These are phyloP conservation scores for Vanrija humicola DNA, from an alignment of 1,284 basidiomycete genomes.

Conservation along the genomic window DNA sequence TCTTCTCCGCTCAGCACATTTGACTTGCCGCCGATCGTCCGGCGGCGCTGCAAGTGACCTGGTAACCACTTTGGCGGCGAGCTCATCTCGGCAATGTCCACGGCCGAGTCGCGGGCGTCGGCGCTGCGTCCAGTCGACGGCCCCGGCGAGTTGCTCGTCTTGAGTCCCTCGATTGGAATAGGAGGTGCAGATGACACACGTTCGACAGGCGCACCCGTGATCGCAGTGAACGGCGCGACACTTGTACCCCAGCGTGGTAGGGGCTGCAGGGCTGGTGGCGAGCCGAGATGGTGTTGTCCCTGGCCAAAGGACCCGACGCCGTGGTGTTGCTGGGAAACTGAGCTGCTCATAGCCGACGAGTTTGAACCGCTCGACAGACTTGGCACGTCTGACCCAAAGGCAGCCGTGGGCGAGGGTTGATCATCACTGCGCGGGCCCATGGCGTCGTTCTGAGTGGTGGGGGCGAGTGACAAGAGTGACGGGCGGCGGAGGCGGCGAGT, in stretches of 20 bases:
- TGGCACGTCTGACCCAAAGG: too few species aligned
- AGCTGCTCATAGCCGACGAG: too few species aligned
- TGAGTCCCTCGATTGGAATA: slow-evolving; percentile 33
- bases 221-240: slow-evolving; percentile 8
- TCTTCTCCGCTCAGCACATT: slow-evolving; percentile 7
- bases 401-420: too few species aligned
- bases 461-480: slow-evolving; percentile 25
- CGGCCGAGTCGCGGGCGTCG: not conserved
- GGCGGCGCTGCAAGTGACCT: not conserved
- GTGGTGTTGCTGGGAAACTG: too few species aligned
- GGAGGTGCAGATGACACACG: slow-evolving; percentile 31
- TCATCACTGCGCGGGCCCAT: too few species aligned
- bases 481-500: slow-evolving; percentile 29
- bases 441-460: not conserved
- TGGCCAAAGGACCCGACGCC: slow-evolving; percentile 3
- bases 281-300: not conserved
- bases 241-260: slow-evolving; percentile 23
- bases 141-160: slow-evolving; percentile 32
- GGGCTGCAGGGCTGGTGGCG: slow-evolving; percentile 6
- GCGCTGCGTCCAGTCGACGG: not conserved
- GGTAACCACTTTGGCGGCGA: not conserved
- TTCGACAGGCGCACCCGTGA: slow-evolving; percentile 12
- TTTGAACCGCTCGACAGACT: not conserved
- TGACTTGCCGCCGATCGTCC: not conserved
- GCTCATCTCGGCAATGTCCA: not conserved